Conservation (phyloP, 495 filamentous ascomycete genomes). For the Penicillium daleae region DNA sequence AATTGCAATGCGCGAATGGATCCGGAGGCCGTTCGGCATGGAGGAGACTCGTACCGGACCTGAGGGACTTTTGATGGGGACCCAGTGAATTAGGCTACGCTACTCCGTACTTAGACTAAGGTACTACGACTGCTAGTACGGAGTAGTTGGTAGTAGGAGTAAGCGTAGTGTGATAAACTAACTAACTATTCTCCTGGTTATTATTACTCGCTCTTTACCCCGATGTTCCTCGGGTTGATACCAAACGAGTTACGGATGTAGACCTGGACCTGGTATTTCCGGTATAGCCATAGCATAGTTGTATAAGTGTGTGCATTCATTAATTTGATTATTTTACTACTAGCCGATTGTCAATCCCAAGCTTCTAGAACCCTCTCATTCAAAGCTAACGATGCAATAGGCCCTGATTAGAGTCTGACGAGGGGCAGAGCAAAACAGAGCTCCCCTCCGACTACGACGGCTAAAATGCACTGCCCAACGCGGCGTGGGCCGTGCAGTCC, state of each 20-base stretch:
- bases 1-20: not conserved
- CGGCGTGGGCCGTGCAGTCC: not conserved
- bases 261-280: not conserved
- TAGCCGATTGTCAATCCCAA: not conserved
- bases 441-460: not conserved
- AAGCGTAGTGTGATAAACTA: too few relatives aligned
- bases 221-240: not conserved
- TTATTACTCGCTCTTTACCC: not conserved
- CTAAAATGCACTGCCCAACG: slow-evolving; percentile 1
- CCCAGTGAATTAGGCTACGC: slow-evolving; percentile 4
- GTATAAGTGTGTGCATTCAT: too few relatives aligned
- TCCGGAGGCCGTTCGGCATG: slow-evolving; percentile 3
- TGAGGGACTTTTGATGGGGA: slow-evolving; percentile 12
- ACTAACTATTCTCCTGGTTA: not conserved
- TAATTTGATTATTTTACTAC: too few relatives aligned
- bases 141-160: not conserved
- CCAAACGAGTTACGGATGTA: not conserved
- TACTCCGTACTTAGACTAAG: not conserved
- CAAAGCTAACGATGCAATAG: too few relatives aligned
- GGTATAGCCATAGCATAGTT: not conserved
- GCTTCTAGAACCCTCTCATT: not conserved
- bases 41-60: slow-evolving; percentile 3
- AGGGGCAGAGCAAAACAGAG: too few relatives aligned
- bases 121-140: not conserved
- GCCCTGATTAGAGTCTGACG: too few relatives aligned